phyloP scores from a whole-genome alignment of 2,329 filamentous ascomycete genomes.

The Penicillium italicum region DNA sequence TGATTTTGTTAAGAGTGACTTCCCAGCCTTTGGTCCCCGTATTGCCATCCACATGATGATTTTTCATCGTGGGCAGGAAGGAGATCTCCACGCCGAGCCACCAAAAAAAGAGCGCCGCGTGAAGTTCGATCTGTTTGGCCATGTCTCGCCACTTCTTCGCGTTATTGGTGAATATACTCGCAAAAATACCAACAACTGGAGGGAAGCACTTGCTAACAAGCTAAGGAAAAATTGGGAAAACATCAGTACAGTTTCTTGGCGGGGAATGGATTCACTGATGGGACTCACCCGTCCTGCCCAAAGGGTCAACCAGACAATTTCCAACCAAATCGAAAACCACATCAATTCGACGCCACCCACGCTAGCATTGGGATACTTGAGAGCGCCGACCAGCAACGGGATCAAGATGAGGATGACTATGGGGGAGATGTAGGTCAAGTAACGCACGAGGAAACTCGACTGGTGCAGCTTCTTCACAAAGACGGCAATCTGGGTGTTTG shows the following conservation, averaged over 20 bases:
- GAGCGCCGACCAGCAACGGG: constrained; percentile 62
- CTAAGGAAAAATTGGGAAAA: constrained; percentile 23
- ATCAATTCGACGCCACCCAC: constrained; percentile 72
- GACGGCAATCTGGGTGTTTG: constrained; percentile 58
- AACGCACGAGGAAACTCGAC: constrained; percentile 64
- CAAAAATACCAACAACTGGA: constrained; percentile 58
- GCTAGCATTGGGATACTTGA: constrained; percentile 57
- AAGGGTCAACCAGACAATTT: constrained; percentile 86
- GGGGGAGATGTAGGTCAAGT: constrained; percentile 68
- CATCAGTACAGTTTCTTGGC: not conserved
- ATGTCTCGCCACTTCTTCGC: constrained; percentile 92
- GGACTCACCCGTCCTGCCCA: constrained; percentile 65
- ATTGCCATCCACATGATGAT: constrained; percentile 56
- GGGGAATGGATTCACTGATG: not conserved
- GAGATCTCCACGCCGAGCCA: constrained; percentile 81
- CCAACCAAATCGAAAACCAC: constrained; percentile 95
- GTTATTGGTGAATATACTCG: constrained; percentile 78
- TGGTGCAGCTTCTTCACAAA: constrained; percentile 63
- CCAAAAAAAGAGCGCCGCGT: constrained; percentile 86
- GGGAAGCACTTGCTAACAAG: constrained; percentile 64
- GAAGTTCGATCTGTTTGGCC: constrained; percentile 78
- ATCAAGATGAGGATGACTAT: constrained; percentile 62
- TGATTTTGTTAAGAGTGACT: constrained; percentile 73
- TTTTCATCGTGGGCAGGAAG: constrained; percentile 76
- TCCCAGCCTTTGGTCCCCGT: constrained; percentile 64